A percentile compares a stretch with the other conserved stretches of the same genome.
Conservation (phyloP, 2,329 filamentous ascomycete genomes). For the Verticillium klebahnii region DNA sequence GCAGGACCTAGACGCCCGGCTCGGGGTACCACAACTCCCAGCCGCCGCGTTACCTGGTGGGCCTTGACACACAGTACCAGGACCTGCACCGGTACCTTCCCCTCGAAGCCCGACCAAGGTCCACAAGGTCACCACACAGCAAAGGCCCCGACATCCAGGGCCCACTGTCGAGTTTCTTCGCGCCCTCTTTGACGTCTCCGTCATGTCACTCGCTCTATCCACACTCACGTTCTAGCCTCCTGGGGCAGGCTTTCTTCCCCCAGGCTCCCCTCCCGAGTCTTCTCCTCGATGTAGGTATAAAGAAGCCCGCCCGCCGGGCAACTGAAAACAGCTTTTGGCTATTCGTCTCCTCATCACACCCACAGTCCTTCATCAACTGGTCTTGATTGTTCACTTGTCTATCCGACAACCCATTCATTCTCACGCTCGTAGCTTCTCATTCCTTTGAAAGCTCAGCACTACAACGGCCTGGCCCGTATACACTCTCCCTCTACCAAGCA, state of each 20-base stretch:
- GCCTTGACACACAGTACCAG: background rate
- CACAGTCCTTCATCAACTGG: constrained; percentile 11
- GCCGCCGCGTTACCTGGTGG: background rate
- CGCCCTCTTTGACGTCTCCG: background rate
- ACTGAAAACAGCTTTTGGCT: background rate
- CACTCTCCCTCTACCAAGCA: constrained; percentile 1
- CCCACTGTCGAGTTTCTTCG: background rate
- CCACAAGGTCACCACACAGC: background rate
- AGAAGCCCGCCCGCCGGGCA: background rate
- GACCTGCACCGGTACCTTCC: background rate
- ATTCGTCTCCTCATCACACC: background rate
- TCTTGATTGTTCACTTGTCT: constrained; percentile 8
- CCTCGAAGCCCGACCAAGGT: background rate
- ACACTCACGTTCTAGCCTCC: background rate
- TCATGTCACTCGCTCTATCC: background rate
- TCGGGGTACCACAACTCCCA: background rate
- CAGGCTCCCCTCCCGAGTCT: background rate
- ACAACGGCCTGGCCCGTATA: constrained; percentile 2
- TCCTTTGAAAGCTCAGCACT: constrained; percentile 11
- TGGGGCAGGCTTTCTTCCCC: background rate
- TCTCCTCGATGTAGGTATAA: constrained; percentile 2
- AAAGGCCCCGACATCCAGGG: background rate
- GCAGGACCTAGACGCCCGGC: background rate
- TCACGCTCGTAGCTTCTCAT: constrained; percentile 9
- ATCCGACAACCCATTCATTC: constrained; percentile 9